A percentile compares a stretch with the other conserved stretches of the same genome.
These are phyloP conservation scores for Pythium dissotocum DNA, from an alignment of 352 stramenopile genomes.

Conservation along the genomic window DNA sequence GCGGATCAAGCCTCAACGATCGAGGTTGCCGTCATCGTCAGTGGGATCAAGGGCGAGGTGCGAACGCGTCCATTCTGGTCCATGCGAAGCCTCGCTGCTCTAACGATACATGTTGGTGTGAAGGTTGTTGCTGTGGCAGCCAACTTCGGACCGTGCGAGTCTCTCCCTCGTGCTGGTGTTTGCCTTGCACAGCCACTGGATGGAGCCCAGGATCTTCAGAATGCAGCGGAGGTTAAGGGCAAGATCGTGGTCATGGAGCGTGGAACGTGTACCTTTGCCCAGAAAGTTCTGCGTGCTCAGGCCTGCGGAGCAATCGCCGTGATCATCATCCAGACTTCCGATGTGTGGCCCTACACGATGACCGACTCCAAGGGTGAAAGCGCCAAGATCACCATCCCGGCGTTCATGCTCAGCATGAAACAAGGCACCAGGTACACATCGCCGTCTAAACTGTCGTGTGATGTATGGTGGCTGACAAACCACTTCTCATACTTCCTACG, in stretches of 20 bases:
- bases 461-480: not conserved
- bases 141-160: conserved; percentile 78
- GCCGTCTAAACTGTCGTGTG: no score
- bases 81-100: no score
- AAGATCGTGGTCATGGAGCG: conserved; percentile 80
- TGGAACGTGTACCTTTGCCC: conserved; percentile 70
- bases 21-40: conserved; percentile 62
- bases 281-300: conserved; percentile 72
- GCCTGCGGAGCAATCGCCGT: conserved; percentile 50
- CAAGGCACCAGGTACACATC: conserved; percentile 55
- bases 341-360: conserved; percentile 86
- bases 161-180: conserved; percentile 39
- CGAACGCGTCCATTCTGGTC: not conserved
- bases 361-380: conserved; percentile 76
- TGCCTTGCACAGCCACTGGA: conserved; percentile 65
- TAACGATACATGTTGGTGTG: not conserved
- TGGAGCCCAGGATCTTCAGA: conserved; percentile 44
- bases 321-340: conserved; percentile 69
- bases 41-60: conserved; percentile 77
- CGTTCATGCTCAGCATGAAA: conserved; percentile 80
- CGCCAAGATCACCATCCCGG: conserved; percentile 53
- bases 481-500: not conserved
- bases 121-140: conserved; percentile 74
- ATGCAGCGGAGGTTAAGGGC: conserved; percentile 38
- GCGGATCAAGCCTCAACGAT: conserved; percentile 75